phyloP scores from a whole-genome alignment of 2,329 filamentous ascomycete genomes.

The Aspergillus transmontanensis region DNA sequence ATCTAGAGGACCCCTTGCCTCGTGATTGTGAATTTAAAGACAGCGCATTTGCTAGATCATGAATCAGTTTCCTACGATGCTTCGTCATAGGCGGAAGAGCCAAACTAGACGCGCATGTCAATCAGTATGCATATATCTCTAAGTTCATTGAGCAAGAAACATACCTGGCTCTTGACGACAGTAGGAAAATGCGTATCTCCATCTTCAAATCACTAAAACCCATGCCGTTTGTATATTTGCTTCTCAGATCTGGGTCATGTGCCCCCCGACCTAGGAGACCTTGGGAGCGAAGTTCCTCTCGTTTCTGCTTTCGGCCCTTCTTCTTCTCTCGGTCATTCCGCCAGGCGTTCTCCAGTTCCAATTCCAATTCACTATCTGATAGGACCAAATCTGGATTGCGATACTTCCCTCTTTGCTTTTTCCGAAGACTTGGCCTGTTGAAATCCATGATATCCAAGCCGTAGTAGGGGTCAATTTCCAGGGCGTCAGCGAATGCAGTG shows the following conservation, averaged over 20 bases:
- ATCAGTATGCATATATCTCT: background rate
- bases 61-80: constrained; percentile 72
- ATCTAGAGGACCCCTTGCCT: constrained; percentile 72
- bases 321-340: constrained; percentile 72
- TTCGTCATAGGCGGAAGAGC: constrained; percentile 84
- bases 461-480: constrained; percentile 63
- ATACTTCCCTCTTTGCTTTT: constrained; percentile 65
- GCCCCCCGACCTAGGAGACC: constrained; percentile 64
- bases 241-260: constrained; percentile 61
- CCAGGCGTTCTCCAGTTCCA: constrained; percentile 61
- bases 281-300: constrained; percentile 68
- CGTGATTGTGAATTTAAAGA: constrained; percentile 82
- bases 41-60: constrained; percentile 74
- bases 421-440: constrained; percentile 67
- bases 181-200: constrained; percentile 73
- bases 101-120: constrained; percentile 52
- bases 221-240: constrained; percentile 75
- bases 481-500: constrained; percentile 58
- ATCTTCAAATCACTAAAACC: constrained; percentile 68
- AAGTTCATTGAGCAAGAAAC: constrained; percentile 26
- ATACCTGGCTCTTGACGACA: constrained; percentile 64
- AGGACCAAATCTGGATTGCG: constrained; percentile 57
- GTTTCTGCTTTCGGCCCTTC: constrained; percentile 67
- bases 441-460: constrained; percentile 87
- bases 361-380: constrained; percentile 69